Evolutionary conservation across 495 filamentous ascomycete species (phyloP), one percentile per base, ranked within the genome.

Genomic region (Aspergillus nidulans): DNA sequence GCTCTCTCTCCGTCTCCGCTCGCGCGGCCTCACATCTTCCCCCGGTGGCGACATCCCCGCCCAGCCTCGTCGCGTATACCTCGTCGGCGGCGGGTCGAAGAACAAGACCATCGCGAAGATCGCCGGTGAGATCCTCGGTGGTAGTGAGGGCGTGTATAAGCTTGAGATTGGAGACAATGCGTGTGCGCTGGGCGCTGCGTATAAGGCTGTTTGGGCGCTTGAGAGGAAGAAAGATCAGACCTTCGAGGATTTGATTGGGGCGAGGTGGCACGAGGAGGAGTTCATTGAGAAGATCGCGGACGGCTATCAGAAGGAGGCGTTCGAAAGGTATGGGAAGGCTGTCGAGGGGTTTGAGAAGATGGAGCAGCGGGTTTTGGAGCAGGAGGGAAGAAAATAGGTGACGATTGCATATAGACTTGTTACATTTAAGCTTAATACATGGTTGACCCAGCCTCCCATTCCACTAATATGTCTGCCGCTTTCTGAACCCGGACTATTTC

Each of bases 111-210:
- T 98, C 63, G 85, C 89, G 8, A 71, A 84, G 40, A 76, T 91
- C 21, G 81, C 89, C 6, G 94, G 90, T 12, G 85, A 96, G 63
- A 89, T 97, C 7, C 81, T 98, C 3, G 94, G 94, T 20, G 89
- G 91, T 6, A 77, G 76, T 4, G 94, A 97, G 49, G 94, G 94
- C 8, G 88, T 97, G 16, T 98, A 89, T 64, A 85, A 84, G 70
- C 81, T 98, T 3, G 92, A 97, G 68, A 87, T 97, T 20, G 91
- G 92, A n/a, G 90, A 91, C 6, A 96, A 96, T 71, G 92, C 94
- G 25, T 98, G 94, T 69, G 94, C 92, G 18, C 70, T 98, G 8
- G 94, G 92, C 10, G 91, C 90, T 16, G 94, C 92, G n/a, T 96
- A 98, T 68, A 96, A 96, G 73, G 92, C 94, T 45, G 86, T 92